Percentiles rank a stretch among this genome's conserved stretches.
Evolutionary conservation across 1,284 basidiomycete genomes (phyloP).

Genomic region (Austropuccinia psidii): DNA sequence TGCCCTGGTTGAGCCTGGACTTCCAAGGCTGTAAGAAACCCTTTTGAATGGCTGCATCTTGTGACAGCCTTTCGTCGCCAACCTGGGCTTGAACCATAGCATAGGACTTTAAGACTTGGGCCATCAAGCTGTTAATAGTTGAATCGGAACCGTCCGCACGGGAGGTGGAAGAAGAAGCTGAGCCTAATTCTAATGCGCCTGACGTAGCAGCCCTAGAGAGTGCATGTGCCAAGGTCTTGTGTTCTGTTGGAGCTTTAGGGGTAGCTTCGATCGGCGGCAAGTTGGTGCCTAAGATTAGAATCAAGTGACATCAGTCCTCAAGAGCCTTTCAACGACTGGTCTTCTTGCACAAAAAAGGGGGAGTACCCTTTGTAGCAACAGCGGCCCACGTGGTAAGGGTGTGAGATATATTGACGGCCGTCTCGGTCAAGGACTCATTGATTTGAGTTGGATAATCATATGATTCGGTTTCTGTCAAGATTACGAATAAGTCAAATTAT

Average conservation of each 20-base stretch:
- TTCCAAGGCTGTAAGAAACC: constrained; percentile 87
- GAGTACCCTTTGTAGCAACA: constrained; percentile 64
- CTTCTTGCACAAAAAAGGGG: too few relatives aligned
- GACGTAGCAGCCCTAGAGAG: constrained; percentile 69
- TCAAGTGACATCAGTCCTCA: constrained; percentile 56
- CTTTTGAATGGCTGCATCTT: constrained; percentile 66
- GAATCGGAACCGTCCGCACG: constrained; percentile 47
- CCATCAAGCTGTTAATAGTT: constrained; percentile 61
- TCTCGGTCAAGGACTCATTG: constrained; percentile 53
- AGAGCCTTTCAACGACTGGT: constrained; percentile 66
- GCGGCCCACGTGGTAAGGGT: constrained; percentile 77
- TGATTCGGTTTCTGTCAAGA: constrained; percentile 59
- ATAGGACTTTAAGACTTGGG: constrained; percentile 68
- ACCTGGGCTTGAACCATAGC: constrained; percentile 79
- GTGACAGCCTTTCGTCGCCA: constrained; percentile 70
- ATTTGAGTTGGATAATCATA: constrained; percentile 70
- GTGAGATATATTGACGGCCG: constrained; percentile 58
- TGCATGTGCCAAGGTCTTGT: constrained; percentile 94
- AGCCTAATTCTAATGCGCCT: constrained; percentile 57
- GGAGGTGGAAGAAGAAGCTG: constrained; percentile 42
- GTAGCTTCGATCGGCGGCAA: constrained; percentile 38
- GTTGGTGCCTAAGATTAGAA: constrained; percentile 16
- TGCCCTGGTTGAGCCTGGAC: constrained; percentile 68
- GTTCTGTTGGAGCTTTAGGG: constrained; percentile 56
- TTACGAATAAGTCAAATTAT: background rate